Evolutionary conservation across 2,329 filamentous ascomycete species (phyloP), one percentile per base, ranked within the genome.

Genomic region (Pseudopyrenochaeta lycopersici): DNA sequence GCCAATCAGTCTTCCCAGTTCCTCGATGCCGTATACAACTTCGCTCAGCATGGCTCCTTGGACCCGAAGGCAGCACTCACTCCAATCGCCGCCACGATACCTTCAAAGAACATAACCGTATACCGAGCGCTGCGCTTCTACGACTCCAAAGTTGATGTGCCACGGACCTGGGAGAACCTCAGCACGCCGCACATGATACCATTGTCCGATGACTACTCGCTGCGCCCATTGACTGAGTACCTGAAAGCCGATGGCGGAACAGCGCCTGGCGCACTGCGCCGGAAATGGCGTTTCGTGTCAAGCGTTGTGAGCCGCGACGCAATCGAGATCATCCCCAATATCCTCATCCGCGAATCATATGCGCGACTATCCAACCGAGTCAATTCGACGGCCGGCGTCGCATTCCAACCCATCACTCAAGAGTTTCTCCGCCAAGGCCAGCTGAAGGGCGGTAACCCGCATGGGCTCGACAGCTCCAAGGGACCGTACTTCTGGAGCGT

Each of bases 61-160:
- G 62, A 66, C 33, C 43, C 53, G 7, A 67, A 64, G 18, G 60
- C 64, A 15, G 64, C 62, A 7, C 58, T 65, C 12, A 60, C 64
- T 4, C 63, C 59, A 1, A 66, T 61, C 0, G 60, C 63, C 14
- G 23, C 63, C 12, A 53, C 52, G 1, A 52, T 64, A 3, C 62
- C 64, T 1, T 38, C 52, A 1, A 18, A 40, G 7, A 57, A 60
- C 27, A 4, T 60, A 23, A 63, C 62, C 1, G 46, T 55, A 3
- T 67, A 68, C 35, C 46, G 46, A 21, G 58, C 62, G 17, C 53
- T 52, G 4, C 56, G 56, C 46, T 67, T 66, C 15, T 61, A 67
- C 56, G 58, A 68, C 27, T 66, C 63, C 2, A 20, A 49, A n/a
- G 54, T 42, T 2, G 44, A 62, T 23, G 61, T 50, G 14, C 46